Percentiles rank a stretch among this genome's conserved stretches.
These are phyloP conservation scores for Geotrichum bryndzae DNA, from an alignment of 1,139 yeast genomes.

Conservation along the genomic window DNA sequence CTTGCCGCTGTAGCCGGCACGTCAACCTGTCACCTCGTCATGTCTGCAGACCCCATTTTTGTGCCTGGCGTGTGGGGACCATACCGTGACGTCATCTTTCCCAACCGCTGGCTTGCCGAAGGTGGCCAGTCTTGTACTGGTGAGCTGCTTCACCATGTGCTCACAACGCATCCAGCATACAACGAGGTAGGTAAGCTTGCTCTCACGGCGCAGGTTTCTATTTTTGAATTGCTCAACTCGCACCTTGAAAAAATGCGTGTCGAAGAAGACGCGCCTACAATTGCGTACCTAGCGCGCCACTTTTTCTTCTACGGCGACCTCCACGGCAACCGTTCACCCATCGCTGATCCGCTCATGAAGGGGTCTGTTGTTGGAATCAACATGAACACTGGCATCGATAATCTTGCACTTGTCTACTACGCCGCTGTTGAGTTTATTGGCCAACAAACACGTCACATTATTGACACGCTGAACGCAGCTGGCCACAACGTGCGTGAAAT, in stretches of 20 bases:
- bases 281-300: slow-evolving; percentile 75
- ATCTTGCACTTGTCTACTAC: slow-evolving; percentile 75
- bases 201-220: slow-evolving; percentile 52
- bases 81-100: slow-evolving; percentile 83
- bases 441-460: slow-evolving; percentile 92
- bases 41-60: slow-evolving; percentile 78
- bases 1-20: slow-evolving; percentile 98
- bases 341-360: slow-evolving; percentile 89
- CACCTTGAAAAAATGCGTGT: slow-evolving; percentile 62
- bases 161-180: slow-evolving; percentile 84
- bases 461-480: slow-evolving; percentile 70
- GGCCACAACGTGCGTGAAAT: slow-evolving; percentile 75
- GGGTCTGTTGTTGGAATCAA: slow-evolving; percentile 92
- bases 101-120: slow-evolving; percentile 93
- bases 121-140: slow-evolving; percentile 99
- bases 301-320: slow-evolving; percentile 91
- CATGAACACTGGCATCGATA: slow-evolving; percentile 81
- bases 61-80: slow-evolving; percentile 99
- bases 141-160: slow-evolving; percentile 83
- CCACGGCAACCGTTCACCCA: slow-evolving; percentile 94
- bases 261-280: slow-evolving; percentile 55
- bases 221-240: slow-evolving; percentile 76
- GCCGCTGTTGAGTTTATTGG: slow-evolving; percentile 97
- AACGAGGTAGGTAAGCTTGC: slow-evolving; percentile 46
- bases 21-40: slow-evolving; percentile 89